Evolutionary conservation across 2,329 filamentous ascomycete genomes (phyloP).

Genomic region (Coniosporium tulheliwenetii): DNA sequence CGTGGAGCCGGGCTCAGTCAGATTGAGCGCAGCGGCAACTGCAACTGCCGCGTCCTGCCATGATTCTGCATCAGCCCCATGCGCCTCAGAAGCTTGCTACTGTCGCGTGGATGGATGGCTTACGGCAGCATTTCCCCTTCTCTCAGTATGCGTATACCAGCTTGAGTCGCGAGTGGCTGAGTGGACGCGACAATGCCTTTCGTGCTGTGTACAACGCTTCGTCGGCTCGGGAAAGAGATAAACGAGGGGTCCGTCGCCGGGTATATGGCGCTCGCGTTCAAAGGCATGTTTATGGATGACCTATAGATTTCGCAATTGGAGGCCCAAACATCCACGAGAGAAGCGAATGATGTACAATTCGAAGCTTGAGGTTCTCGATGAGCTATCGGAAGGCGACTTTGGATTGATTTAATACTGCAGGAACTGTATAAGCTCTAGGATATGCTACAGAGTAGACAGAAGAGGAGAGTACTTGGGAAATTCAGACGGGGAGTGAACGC

Average conservation of each 20-base stretch:
- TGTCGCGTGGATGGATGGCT: constrained; percentile 20
- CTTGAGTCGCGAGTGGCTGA: constrained; percentile 78
- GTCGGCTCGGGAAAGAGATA: constrained; percentile 56
- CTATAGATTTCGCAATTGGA: not conserved
- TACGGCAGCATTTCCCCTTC: constrained; percentile 90
- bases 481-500: no score
- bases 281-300: constrained; percentile 24
- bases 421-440: no score
- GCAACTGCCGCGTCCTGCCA: constrained; percentile 84
- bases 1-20: constrained; percentile 84
- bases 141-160: constrained; percentile 69
- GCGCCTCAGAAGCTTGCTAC: no score
- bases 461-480: no score
- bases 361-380: no score
- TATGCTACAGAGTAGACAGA: no score
- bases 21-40: constrained; percentile 79
- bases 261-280: constrained; percentile 34
- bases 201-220: constrained; percentile 86
- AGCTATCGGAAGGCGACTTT: no score
- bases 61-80: constrained; percentile 2
- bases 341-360: no score
- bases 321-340: not conserved
- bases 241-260: constrained; percentile 36
- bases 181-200: constrained; percentile 83
- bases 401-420: no score